Conservation (phyloP, 768 basidiomycete genomes). For the Pleurotus ostreatus region DNA sequence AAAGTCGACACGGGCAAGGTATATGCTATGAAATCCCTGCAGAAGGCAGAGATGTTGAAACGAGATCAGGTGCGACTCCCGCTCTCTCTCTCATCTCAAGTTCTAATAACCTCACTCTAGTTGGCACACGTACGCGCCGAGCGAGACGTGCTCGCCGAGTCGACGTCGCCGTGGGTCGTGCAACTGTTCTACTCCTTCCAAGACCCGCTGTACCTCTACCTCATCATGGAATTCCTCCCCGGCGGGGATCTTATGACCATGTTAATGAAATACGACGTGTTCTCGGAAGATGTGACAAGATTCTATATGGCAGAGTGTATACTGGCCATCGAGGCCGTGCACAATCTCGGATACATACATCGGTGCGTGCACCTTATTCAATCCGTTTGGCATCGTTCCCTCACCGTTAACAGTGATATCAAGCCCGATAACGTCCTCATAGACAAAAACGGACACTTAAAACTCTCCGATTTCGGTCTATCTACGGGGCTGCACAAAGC, state of each 20-base stretch:
- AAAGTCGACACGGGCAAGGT: conserved; percentile 97
- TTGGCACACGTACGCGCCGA: conserved; percentile 97
- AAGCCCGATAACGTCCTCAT: conserved; percentile 99
- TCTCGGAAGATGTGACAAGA: conserved; percentile 96
- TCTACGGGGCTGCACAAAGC: conserved; percentile 97
- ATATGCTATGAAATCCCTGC: conserved; percentile 98
- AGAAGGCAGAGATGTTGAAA: conserved; percentile 99
- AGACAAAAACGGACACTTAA: conserved; percentile 94
- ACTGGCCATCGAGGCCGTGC: conserved; percentile 95
- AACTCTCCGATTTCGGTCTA: conserved; percentile 96
- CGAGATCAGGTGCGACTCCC: conserved; percentile 80
- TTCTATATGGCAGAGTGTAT: conserved; percentile 99
- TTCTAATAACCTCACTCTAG: conserved; percentile 32
- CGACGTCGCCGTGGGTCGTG: conserved; percentile 96
- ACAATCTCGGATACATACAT: conserved; percentile 98
- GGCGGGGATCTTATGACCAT: conserved; percentile 99
- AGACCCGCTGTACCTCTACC: conserved; percentile 91
- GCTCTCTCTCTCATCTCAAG: neutral
- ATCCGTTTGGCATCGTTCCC: neutral
- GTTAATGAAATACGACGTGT: conserved; percentile 99
- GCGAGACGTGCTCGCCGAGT: conserved; percentile 93
- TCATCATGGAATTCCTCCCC: conserved; percentile 85
- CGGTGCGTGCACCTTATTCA: conserved; percentile 49
- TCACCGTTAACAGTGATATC: conserved; percentile 67
- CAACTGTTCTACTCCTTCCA: conserved; percentile 99